phyloP scores from a whole-genome alignment of 805 yeast species.

The Starmerella sp. region DNA sequence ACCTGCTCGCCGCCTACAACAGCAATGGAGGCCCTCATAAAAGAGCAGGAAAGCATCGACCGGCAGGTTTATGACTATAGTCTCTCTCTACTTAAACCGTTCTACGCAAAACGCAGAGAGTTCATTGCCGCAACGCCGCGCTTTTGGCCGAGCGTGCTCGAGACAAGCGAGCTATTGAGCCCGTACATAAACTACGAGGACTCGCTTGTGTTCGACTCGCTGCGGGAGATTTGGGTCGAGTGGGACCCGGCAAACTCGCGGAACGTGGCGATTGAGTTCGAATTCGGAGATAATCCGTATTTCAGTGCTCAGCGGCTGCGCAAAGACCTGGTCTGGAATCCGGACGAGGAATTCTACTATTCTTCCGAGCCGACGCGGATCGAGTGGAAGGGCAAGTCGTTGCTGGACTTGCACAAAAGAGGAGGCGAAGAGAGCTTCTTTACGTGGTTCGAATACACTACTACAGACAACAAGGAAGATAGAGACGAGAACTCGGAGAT shows the following conservation, averaged over 20 bases:
- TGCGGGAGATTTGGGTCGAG: conserved; percentile 52
- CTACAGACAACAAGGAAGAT: conserved; percentile 59
- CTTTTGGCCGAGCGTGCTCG: conserved; percentile 81
- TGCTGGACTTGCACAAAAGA: conserved; percentile 38
- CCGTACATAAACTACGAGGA: conserved; percentile 71
- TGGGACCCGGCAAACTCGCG: conserved; percentile 36
- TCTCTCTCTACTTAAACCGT: conserved; percentile 37
- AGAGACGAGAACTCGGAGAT: conserved; percentile 55
- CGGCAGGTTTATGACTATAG: conserved; percentile 19
- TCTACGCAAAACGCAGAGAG: conserved; percentile 47
- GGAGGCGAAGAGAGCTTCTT: conserved; percentile 57
- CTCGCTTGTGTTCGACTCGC: conserved; percentile 57
- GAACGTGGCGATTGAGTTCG: conserved; percentile 50
- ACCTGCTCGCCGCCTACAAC: too few species aligned
- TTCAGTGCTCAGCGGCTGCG: conserved; percentile 43
- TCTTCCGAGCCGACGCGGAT: conserved; percentile 44
- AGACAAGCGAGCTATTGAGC: conserved; percentile 64
- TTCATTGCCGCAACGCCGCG: conserved; percentile 46
- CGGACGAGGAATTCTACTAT: conserved; percentile 7
- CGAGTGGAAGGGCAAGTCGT: conserved; percentile 59
- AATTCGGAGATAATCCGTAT: conserved; percentile 44
- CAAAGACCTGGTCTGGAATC: conserved; percentile 41
- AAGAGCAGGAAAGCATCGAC: conserved; percentile 20
- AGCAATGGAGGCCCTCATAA: conserved; percentile 2
- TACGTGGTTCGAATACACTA: conserved; percentile 82